Evolutionary conservation across 2,329 filamentous ascomycete genomes (phyloP).

Genomic region (Periconia sp.): DNA sequence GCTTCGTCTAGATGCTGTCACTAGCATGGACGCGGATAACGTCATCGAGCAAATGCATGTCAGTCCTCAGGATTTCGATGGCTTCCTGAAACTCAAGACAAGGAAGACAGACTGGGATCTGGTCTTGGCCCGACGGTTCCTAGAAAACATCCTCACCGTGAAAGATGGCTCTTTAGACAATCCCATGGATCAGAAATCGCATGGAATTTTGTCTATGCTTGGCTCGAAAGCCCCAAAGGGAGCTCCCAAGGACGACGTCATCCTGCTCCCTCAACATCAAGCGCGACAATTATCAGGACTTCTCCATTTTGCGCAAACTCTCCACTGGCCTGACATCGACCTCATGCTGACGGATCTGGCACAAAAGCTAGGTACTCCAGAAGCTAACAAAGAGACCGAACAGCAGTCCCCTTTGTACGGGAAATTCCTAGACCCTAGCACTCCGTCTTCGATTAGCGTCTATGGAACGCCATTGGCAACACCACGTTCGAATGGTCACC

Average conservation of each 20-base stretch:
- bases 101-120: constrained; percentile 64
- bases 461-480: constrained; percentile 49
- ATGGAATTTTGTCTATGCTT: constrained; percentile 37
- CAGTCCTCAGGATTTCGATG: constrained; percentile 50
- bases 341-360: constrained; percentile 45
- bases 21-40: constrained; percentile 32
- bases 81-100: constrained; percentile 55
- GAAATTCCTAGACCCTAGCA: constrained; percentile 30
- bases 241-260: constrained; percentile 26
- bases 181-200: constrained; percentile 24
- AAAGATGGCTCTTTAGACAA: constrained; percentile 26
- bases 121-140: constrained; percentile 58
- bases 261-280: constrained; percentile 44
- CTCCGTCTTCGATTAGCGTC: constrained; percentile 38
- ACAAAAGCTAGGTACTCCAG: constrained; percentile 39
- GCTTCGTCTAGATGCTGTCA: constrained; percentile 59
- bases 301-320: constrained; percentile 55
- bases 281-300: constrained; percentile 56
- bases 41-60: constrained; percentile 49
- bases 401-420: constrained; percentile 27
- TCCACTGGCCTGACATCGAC: constrained; percentile 57
- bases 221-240: constrained; percentile 25
- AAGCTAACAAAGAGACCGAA: constrained; percentile 18
- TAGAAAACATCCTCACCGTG: constrained; percentile 57
- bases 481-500: constrained; percentile 34